Evolutionary conservation across 331 rosid genomes (phyloP).

Genomic region (Quercus lobata): DNA sequence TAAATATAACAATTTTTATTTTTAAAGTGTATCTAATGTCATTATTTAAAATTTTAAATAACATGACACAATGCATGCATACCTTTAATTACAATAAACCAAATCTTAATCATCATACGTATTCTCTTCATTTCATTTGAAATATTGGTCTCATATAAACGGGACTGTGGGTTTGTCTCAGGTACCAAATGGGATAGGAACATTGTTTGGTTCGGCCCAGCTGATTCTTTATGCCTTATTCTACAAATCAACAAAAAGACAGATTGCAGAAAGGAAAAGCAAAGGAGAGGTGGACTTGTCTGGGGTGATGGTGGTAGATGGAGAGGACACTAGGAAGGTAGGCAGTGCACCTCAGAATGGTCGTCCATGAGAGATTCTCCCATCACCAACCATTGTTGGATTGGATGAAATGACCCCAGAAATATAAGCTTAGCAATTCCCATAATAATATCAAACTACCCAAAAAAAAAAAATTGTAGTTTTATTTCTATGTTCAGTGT

Average conservation of each 20-base stretch:
- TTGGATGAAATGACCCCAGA: not conserved
- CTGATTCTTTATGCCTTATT: conserved; percentile 66
- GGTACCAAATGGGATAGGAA: conserved; percentile 85
- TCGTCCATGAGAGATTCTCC: not conserved
- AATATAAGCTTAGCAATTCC: not conserved
- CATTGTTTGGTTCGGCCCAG: conserved; percentile 51
- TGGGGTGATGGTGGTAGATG: conserved; percentile 29
- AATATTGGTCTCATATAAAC: not conserved
- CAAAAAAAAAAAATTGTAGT: not conserved
- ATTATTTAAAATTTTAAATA: too few relatives aligned
- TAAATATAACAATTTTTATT: too few relatives aligned
- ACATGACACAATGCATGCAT: not conserved
- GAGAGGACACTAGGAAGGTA: conserved; percentile 14
- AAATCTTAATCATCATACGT: too few relatives aligned
- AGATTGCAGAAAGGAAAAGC: conserved; percentile 48
- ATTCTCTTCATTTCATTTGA: too few relatives aligned
- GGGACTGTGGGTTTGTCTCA: conserved; percentile 22
- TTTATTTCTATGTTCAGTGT: not conserved
- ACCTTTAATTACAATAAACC: too few relatives aligned
- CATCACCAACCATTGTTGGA: not conserved
- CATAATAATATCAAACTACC: too few relatives aligned
- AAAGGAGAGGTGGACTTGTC: conserved; percentile 37
- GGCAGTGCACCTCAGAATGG: conserved; percentile 10
- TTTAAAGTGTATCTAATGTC: too few relatives aligned
- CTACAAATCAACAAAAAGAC: conserved; percentile 62